These are phyloP conservation scores for Catunica adiposa DNA, from an alignment of 2,329 filamentous ascomycete species.

Conservation along the genomic window DNA sequence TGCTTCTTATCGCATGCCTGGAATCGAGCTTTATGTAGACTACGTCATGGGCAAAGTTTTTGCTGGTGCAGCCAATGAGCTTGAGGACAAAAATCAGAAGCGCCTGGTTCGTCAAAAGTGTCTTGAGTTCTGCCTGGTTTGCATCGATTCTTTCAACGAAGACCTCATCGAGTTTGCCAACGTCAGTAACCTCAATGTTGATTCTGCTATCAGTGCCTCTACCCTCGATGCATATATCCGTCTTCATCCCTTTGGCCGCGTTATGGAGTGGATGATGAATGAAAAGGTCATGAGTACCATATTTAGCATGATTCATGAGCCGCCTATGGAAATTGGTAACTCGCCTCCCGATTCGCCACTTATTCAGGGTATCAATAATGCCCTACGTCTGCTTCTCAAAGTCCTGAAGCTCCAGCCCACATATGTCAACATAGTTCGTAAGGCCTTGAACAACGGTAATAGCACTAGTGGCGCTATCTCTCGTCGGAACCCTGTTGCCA, in stretches of 20 bases:
- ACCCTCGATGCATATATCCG: slow-evolving; percentile 66
- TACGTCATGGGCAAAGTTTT: slow-evolving; percentile 73
- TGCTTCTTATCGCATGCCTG: slow-evolving; percentile 54
- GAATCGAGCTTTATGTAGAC: slow-evolving; percentile 85
- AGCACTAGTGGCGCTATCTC: slow-evolving; percentile 38
- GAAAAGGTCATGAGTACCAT: slow-evolving; percentile 68
- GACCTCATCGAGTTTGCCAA: slow-evolving; percentile 76
- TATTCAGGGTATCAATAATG: slow-evolving; percentile 59
- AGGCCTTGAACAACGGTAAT: slow-evolving; percentile 4
- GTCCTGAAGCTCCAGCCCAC: slow-evolving; percentile 79
- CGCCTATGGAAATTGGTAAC: slow-evolving; percentile 53
- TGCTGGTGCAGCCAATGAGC: slow-evolving; percentile 45
- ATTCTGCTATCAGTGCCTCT: slow-evolving; percentile 55
- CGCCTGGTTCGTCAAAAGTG: slow-evolving; percentile 63
- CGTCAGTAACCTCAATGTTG: slow-evolving; percentile 57
- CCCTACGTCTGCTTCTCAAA: slow-evolving; percentile 69
- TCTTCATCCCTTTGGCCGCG: slow-evolving; percentile 79
- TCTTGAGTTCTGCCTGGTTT: slow-evolving; percentile 65
- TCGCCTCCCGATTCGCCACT: slow-evolving; percentile 64
- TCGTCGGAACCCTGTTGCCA: slow-evolving; percentile 36
- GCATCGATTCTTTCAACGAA: slow-evolving; percentile 81
- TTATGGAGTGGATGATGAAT: slow-evolving; percentile 98
- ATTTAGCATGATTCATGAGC: slow-evolving; percentile 64
- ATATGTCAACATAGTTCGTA: slow-evolving; percentile 70
- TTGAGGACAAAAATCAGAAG: slow-evolving; percentile 50